Conservation (phyloP, 1,139 yeast species). For the Arxiozyma heterogenica region DNA sequence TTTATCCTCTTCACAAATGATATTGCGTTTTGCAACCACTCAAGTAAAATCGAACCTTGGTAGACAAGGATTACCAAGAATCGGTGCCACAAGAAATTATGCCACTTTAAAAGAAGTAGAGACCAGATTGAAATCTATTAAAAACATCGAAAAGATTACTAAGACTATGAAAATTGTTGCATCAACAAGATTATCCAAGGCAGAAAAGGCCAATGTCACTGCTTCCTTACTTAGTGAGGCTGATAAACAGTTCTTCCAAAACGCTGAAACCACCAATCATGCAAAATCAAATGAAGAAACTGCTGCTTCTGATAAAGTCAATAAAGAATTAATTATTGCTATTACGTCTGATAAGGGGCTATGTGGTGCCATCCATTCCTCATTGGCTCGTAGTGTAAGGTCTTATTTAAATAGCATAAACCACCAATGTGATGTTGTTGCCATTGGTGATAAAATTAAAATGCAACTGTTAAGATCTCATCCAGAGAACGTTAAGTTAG, state of each 20-base stretch:
- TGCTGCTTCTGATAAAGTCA: background rate
- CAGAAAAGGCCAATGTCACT: conserved; percentile 88
- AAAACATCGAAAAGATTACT: conserved; percentile 96
- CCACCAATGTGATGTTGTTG: conserved; percentile 70
- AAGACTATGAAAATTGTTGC: conserved; percentile 98
- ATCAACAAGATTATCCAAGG: conserved; percentile 90
- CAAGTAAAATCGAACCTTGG: background rate
- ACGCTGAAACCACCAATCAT: conserved; percentile 59
- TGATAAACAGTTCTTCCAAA: conserved; percentile 67
- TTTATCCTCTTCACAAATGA: conserved; percentile 1
- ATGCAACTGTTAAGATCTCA: conserved; percentile 80
- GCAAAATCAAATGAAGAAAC: conserved; percentile 20
- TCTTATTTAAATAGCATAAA: conserved; percentile 45
- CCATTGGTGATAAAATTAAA: conserved; percentile 92
- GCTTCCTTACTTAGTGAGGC: conserved; percentile 80
- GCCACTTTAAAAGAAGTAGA: conserved; percentile 99
- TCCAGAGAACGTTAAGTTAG: conserved; percentile 56
- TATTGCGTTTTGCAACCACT: background rate
- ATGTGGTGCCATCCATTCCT: conserved; percentile 97
- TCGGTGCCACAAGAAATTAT: conserved; percentile 52
- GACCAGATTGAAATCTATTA: conserved; percentile 93
- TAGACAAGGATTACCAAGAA: background rate
- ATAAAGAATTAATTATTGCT: conserved; percentile 66
- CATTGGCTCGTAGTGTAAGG: conserved; percentile 83
- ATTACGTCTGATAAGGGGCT: conserved; percentile 96